Base-by-base conservation (phyloP, 2,329 filamentous ascomycete species). In the Alternaria arbusti region DNA sequence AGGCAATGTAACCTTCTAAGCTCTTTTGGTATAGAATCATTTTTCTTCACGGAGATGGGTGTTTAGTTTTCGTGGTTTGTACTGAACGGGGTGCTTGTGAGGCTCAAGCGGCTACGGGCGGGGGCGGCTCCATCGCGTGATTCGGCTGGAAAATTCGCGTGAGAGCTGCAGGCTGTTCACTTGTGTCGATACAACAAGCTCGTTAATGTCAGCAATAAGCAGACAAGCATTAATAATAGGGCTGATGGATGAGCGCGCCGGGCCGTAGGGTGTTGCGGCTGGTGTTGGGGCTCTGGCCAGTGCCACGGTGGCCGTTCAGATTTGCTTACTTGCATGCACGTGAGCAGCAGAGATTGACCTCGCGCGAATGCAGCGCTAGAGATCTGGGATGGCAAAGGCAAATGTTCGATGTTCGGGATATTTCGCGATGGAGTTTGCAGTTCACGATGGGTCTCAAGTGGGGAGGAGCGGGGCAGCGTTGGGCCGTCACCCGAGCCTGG, bases 381-480 rank as follows among this genome's bases (percentile, higher is more conserved):
- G 49, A 52, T 52, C 49, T 52, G 30, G 49, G 49, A 52, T 52
- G 49, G 49, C 20, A 52, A 52, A 52, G 49, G 49, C 20, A 52
- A 52, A 52, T n/a, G 13, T 25, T 52, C 49, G 49, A 62, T 50
- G 20, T 45, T 28, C 36, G 59, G 46, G 28, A 22, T 30, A 20
- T 54, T 47, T 44, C 43, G 47, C 40, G 22, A 51, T 58, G 46
- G 36, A 58, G 25, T 47, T 54, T 59, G 25, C 40, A 40, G 20
- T 36, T 46, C 47, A 43, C 57, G 26, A 55, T 59, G 36, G 47
- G 45, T 45, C 22, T 23, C 49, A 23, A 45, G 59, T 62, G 59
- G 55, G 55, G 55, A 47, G 43, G 52, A 40, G 47, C 54, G 59
- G 59, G 59, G 47, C 47, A 58, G 43, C 55, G 40, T 62, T 62